Base-by-base conservation (phyloP, 352 stramenopile species). In the Pythium dissotocum region DNA sequence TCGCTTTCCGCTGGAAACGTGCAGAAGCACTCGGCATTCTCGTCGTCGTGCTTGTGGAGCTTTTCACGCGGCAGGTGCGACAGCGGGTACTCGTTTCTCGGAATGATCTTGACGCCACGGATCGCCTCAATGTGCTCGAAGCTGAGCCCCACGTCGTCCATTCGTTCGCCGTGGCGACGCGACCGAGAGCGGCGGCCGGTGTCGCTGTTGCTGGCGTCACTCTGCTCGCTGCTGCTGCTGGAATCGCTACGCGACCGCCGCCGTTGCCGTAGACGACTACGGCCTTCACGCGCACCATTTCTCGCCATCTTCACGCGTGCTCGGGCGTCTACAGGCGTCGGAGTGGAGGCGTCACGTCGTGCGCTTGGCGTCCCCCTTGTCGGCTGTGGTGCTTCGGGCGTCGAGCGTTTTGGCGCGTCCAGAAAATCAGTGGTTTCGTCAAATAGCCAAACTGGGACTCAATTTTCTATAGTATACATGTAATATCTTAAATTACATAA, bases 41-140 rank as follows among this genome's bases (percentile, higher is more conserved):
- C 77, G 32, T 85, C 76, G 24, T 87, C 78, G 33, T 59, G 38
- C n/a, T 77, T 69, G 36, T 63, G 63, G 6, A 75, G 63, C 32
- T 79, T 77, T 21, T 77, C 60, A 30, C 75, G 70, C 36, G 75
- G 58, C 42, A 93, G 58, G 33, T 90, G 80, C 40, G 67, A 33
- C n/a, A 92, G 67, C 48, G 86, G 86, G 40, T 93, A 93, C 67
- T 93, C 85, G 73, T 93, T 93, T 36, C 76, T 73, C 44, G 67
- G 70, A 61, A 93, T 81, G 53, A 93, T 72, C 55, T 78, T 35
- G 40, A 93, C 81, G 71, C 83, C 67, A 30, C 85, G 85, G 13
- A 93, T 65, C 48, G 85, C 85, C 65, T 91, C 78, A 9, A 93
- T 61, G 63, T 93, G 82, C 67, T 91, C 82, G 54, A 79, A 79